Evolutionary conservation across 106 monocot genomes (phyloP), one percentile per base, ranked within the genome.

Genomic region (Dioscorea dumetorum): DNA sequence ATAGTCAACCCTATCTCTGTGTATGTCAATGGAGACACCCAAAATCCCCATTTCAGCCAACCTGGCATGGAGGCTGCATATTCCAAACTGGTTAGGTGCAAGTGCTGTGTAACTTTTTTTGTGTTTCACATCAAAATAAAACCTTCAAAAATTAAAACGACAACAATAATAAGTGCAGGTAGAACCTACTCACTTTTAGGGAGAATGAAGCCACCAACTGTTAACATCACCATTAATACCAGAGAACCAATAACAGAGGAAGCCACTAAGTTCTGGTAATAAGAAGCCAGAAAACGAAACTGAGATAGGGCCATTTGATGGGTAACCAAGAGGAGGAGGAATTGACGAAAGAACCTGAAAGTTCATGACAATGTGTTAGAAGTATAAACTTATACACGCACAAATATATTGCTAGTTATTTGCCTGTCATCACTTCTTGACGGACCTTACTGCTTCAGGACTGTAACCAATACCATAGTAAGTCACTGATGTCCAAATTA

Each of bases 381-480:
- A 2, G 0, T 41, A 41, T 41, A 41, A 28, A 54, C 5, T 19
- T 54, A 5, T 2, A 18, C 5, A 19, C 2, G 15, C 54, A 54
- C 54, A 54, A 54, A 2, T 54, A 18, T 18, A 8, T 18, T 54
- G 41, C 13, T 54, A 54, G 19, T 5, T 5, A 8, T 4, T 5
- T 54, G 13, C 5, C 5, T 16, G 18, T 18, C 12, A 54, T 18
- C 15, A 54, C 54, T 54, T 54, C 18, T 54, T 12, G 12, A 49
- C 35, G 61, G 66, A 88, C 88, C 89, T 81, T 72, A 41, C 41
- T 33, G 72, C 81, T 62, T 84, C 79, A 21, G 89, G 87, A 70
- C 80, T 86, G 76, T 83, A 94, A 8, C 94, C 94, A 57, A 94
- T 90, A 19, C 70, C 67, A 66, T 78, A 90, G 57, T 94, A 95